Conservation (phyloP, 495 filamentous ascomycete genomes). For the Apodospora peruviana region DNA sequence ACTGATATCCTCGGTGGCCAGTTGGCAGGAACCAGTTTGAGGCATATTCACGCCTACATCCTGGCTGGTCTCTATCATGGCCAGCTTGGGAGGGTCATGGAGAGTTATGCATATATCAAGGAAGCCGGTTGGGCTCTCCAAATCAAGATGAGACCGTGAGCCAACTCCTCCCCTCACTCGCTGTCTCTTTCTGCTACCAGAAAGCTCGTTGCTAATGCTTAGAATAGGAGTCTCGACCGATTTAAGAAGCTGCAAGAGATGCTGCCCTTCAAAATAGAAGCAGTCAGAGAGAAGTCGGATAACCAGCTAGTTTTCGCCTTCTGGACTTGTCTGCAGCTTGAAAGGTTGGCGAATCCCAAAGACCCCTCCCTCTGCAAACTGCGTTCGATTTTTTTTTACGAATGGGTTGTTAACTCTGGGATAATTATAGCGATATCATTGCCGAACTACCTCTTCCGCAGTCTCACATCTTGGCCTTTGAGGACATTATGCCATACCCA, state of each 20-base stretch:
- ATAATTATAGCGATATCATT: constrained; percentile 66
- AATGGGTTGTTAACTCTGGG: neutral
- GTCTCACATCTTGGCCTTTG: constrained; percentile 67
- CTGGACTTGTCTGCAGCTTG: constrained; percentile 91
- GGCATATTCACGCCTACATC: constrained; percentile 78
- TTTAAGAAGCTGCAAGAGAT: constrained; percentile 30
- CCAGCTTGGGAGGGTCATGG: constrained; percentile 78
- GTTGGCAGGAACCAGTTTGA: constrained; percentile 68
- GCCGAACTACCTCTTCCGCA: constrained; percentile 84
- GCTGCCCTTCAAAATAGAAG: constrained; percentile 9
- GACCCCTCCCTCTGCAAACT: no score
- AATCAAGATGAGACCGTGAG: constrained; percentile 73
- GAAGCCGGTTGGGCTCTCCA: constrained; percentile 71
- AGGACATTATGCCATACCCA: constrained; percentile 62
- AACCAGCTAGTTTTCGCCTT: constrained; percentile 71
- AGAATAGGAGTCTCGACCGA: constrained; percentile 36
- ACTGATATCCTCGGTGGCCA: constrained; percentile 81
- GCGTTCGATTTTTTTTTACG: no score
- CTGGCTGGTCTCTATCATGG: constrained; percentile 85
- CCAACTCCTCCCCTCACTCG: neutral
- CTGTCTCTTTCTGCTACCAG: neutral
- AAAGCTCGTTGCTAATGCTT: neutral
- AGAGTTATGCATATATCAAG: constrained; percentile 85
- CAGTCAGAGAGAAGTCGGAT: constrained; percentile 34
- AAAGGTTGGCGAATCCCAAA: constrained; percentile 55